Evolutionary conservation across 2,329 filamentous ascomycete genomes (phyloP).

Genomic region (Trichocomaceae sp.): DNA sequence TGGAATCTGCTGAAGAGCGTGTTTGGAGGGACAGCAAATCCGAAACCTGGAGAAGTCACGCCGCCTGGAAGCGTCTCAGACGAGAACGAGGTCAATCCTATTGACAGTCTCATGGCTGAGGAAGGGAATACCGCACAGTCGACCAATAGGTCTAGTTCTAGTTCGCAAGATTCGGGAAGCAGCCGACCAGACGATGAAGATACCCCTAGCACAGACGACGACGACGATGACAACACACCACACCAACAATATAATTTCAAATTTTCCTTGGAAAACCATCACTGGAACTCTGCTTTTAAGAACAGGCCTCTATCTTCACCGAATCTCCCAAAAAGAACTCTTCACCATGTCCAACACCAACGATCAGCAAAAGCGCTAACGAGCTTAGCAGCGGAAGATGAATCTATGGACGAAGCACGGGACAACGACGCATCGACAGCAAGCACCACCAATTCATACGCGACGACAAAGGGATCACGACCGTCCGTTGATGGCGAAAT

Average conservation of each 20-base stretch:
- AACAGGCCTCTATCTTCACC: slow-evolving; percentile 51
- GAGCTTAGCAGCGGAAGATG: slow-evolving; percentile 14
- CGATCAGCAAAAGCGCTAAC: slow-evolving; percentile 17
- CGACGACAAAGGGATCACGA: background rate
- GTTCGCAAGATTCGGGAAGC: slow-evolving; percentile 23
- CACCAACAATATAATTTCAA: slow-evolving; percentile 58
- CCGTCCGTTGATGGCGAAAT: slow-evolving; percentile 6
- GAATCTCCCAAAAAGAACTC: slow-evolving; percentile 51
- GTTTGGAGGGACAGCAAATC: slow-evolving; percentile 41
- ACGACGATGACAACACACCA: slow-evolving; percentile 29
- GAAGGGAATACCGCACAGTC: slow-evolving; percentile 10
- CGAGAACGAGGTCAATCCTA: slow-evolving; percentile 27
- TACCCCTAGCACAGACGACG: slow-evolving; percentile 21
- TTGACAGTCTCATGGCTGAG: slow-evolving; percentile 17
- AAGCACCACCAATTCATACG: slow-evolving; percentile 12
- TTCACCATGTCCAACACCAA: slow-evolving; percentile 45
- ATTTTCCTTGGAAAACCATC: slow-evolving; percentile 61
- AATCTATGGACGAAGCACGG: slow-evolving; percentile 14
- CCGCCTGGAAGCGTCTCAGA: slow-evolving; percentile 35
- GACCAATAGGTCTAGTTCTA: slow-evolving; percentile 1
- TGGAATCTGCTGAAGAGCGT: slow-evolving; percentile 49
- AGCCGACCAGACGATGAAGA: slow-evolving; percentile 19
- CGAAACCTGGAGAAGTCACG: slow-evolving; percentile 39
- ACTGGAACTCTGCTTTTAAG: slow-evolving; percentile 44
- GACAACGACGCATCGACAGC: slow-evolving; percentile 15